Evolutionary conservation across 805 yeast species (phyloP).

Genomic region (Suhomyces tanzawaensis): DNA sequence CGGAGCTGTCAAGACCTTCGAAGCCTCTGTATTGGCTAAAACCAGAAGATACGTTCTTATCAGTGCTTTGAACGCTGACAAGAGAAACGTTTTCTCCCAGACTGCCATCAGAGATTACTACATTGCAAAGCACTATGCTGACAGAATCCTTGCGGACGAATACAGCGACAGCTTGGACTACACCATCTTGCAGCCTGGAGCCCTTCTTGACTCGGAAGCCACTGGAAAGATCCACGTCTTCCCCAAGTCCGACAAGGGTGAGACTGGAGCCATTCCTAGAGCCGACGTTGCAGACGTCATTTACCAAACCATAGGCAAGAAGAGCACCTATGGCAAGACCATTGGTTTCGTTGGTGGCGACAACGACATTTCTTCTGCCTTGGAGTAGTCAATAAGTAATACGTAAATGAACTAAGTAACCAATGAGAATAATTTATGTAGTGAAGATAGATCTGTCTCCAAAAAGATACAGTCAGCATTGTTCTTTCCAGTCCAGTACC

Average conservation of each 20-base stretch:
- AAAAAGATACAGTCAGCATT: too few species aligned
- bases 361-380: constrained; percentile 16
- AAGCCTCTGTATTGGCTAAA: constrained; percentile 47
- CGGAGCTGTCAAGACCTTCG: constrained; percentile 56
- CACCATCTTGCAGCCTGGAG: constrained; percentile 58
- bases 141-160: constrained; percentile 39
- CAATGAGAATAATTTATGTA: too few species aligned
- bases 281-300: constrained; percentile 56
- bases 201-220: constrained; percentile 36
- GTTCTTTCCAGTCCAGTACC: too few species aligned
- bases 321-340: constrained; percentile 40
- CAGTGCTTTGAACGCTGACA: constrained; percentile 56
- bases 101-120: constrained; percentile 45
- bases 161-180: constrained; percentile 42
- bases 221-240: constrained; percentile 42
- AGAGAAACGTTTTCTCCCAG: constrained; percentile 44
- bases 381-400: neutral
- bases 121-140: constrained; percentile 63
- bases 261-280: constrained; percentile 36
- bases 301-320: constrained; percentile 32
- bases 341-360: constrained; percentile 47
- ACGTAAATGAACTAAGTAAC: too few species aligned
- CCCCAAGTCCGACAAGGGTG: constrained; percentile 21
- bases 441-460: too few species aligned
- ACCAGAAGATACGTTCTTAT: constrained; percentile 50